Evolutionary conservation across 345 rosid genomes (phyloP), one percentile per base, ranked within the genome.

Genomic region (Erucastrum elatum): DNA sequence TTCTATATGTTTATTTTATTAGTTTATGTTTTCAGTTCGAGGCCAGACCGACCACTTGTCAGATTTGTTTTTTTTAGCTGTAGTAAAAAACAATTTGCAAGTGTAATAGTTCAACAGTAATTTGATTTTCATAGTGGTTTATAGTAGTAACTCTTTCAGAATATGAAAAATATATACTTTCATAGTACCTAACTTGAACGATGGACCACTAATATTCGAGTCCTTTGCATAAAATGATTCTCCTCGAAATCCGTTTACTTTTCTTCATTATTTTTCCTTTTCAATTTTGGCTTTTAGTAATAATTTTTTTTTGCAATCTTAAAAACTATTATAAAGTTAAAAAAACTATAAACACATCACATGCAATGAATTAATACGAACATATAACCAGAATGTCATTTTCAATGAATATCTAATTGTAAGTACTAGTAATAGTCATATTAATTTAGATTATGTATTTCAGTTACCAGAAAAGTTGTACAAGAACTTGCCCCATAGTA

Each of bases 381-480:
- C n/a, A 30, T 17, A 34, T 13, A 39, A 59, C 15, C 51, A 59
- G 4, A 6, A 12, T 11, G 33, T 16, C 31, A 59, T 21, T 21
- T 59, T 59, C 63, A 9, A 59, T 25, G 61, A 56, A 1, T 33
- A n/a, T 59, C 7, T 64, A 10, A 10, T 26, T 5, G 15, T 31
- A 16, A 41, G 9, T 59, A 44, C 5, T 68, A 66, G 26, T 55
- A 55, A 67, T 10, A 73, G 41, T 26, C 66, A 17, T 34, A 34
- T 29, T 34, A 44, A 63, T 31, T 12, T 15, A n/a, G 25, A 2
- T 2, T 68, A 59, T 74, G 62, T 10, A 3, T 6, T 68, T 69
- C 87, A 91, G 96, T 39, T 91, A 68, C 84, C 96, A 39, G 94
- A 91, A 82, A 85, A 83, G 67, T 12, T 84, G 7, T 89, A 88